Percentiles rank a stretch among this genome's conserved stretches.
These are phyloP conservation scores for Kwoniella dendrophila DNA, from an alignment of 768 basidiomycete genomes.

Conservation along the genomic window DNA sequence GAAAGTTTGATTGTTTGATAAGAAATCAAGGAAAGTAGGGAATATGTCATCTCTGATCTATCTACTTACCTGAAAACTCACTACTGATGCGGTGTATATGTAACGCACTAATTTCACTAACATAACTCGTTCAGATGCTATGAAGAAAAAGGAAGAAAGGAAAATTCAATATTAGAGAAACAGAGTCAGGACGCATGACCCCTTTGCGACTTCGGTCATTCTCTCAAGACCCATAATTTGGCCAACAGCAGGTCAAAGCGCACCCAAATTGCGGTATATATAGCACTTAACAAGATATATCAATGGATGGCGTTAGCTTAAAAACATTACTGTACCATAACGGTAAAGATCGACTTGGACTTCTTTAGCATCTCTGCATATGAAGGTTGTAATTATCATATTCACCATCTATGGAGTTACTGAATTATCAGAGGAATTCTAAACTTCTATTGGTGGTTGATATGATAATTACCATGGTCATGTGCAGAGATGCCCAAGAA, in stretches of 20 bases:
- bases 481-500: neutral
- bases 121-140: no score
- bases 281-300: neutral
- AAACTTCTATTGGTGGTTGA: neutral
- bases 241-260: neutral
- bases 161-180: neutral
- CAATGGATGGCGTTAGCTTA: neutral
- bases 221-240: neutral
- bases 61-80: no score
- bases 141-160: no score
- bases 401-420: neutral
- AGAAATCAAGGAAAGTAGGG: no score
- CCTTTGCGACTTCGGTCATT: neutral
- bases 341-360: neutral
- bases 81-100: no score
- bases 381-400: neutral
- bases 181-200: neutral
- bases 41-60: no score
- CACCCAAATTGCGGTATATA: neutral
- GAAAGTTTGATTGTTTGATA: no score
- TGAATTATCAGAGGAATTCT: neutral
- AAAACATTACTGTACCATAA: constrained; percentile 8
- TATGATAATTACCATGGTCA: neutral
- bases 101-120: no score
- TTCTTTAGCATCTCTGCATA: constrained; percentile 1